Evolutionary conservation across 139 green algal genomes (phyloP), one percentile per base, ranked within the genome.

Genomic region (Gonium pectorale): DNA sequence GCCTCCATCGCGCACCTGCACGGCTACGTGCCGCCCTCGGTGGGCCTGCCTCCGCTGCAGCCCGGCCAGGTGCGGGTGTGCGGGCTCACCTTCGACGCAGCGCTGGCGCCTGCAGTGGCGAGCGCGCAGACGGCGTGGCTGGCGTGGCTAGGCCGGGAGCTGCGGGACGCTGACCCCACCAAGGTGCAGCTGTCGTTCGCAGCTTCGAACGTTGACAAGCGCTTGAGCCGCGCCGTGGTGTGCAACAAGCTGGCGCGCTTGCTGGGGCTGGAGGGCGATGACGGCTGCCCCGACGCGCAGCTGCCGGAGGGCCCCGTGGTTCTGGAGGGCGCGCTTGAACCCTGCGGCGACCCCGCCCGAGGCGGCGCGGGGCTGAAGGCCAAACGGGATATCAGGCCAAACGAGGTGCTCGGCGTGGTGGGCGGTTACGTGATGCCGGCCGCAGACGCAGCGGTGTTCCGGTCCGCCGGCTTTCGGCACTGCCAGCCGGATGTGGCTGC

Each of bases 21-120:
- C 72, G 72, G 72, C 52, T 81, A 37, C 49, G 72, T 81, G 35
- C 52, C 72, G 21, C 3, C 71, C 7, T 27, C 6, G 35, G 24
- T 2, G 22, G 52, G 52, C 9, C 52, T 69, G 52, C 72, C 72
- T 35, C 52, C 72, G 52, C 52, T 68, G 35, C 52, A 9, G 37
- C 52, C 72, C 15, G 72, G 52, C 24, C 52, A 81, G 72, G 24
- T 81, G 72, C 72, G 72, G 37, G 35, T 81, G 52, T 81, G 72
- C 72, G 72, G 72, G 1, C 72, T 81, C 8, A 81, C 72, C 26
- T 81, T 81, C 52, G 52, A 81, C 37, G 52, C 72, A 5, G 35
- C n/a, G 37, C 52, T 81, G 24, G 72, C 52, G 9, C 72, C 72
- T 5, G 72, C 52, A 1, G 72, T 81, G 5, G 24, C 2, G 2